Evolutionary conservation across 2,329 filamentous ascomycete genomes (phyloP), one percentile per base, ranked within the genome.

Genomic region (Daldinia sp.): DNA sequence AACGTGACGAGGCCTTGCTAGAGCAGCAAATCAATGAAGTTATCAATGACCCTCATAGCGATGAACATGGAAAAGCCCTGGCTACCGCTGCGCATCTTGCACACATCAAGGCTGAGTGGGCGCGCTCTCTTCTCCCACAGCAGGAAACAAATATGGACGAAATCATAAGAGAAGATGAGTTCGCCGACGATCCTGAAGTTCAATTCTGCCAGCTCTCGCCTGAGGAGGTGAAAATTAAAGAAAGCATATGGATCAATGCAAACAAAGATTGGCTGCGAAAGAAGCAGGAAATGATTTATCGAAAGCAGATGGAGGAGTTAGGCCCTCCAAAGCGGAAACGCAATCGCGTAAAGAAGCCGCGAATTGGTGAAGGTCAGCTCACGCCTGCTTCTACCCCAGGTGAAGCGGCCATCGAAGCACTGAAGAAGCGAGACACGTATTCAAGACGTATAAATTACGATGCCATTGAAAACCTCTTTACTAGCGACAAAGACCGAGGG

Each of bases 251-350:
- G 95, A 88, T 96, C 41, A 94, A 94, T 62, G 89, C 94, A 74
- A 98, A 99, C 77, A 93, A 95, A 75, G 93, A 96, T 69, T 99
- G 94, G 86, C 83, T 99, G 35, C 91, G 94, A 7, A 86, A 88
- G 49, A 90, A 96, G 73, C 93, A 97, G 73, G 88, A 91, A 63
- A 96, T 95, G 76, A 83, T 90, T 5, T 90, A 96, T 58, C 86
- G 90, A 35, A 86, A 88, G 61, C 92, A 93, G 76, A 80, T 86
- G 64, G 85, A 85, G 61, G 70, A 70, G 13, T 60, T 76, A 4
- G 79, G 75, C 23, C 83, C 82, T 67, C 84, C 81, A 58, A 91
- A 83, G 78, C 84, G 82, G 58, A 83, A 79, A n/a, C 81, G 86
- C 21, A 84, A 84, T 54, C 80, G 75, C 4, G 61, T 72, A 39